Evolutionary conservation across 495 filamentous ascomycete genomes (phyloP).

Genomic region (Cryomyces antarcticus): DNA sequence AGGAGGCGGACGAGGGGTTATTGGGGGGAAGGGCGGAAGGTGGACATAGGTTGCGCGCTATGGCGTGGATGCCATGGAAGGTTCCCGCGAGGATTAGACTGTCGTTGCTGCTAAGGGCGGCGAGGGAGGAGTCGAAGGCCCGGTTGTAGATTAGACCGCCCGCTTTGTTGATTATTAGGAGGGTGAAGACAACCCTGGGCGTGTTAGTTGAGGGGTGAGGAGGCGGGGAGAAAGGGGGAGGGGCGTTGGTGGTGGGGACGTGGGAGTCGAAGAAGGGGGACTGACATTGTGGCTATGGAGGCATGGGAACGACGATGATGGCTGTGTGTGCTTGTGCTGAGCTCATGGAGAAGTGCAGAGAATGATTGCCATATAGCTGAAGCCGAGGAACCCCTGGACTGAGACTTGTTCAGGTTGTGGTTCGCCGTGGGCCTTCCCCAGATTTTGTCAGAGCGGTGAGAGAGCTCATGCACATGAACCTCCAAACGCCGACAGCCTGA

Average conservation of each 20-base stretch:
- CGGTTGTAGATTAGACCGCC: slow-evolving; percentile 91
- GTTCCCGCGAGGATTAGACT: slow-evolving; percentile 94
- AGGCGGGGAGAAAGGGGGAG: too few relatives aligned
- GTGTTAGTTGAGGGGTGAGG: neutral
- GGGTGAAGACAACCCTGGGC: slow-evolving; percentile 68
- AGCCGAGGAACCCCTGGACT: too few relatives aligned
- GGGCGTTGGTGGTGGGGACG: too few relatives aligned
- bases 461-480: too few relatives aligned
- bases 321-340: too few relatives aligned
- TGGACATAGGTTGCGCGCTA: slow-evolving; percentile 62
- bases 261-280: neutral
- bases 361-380: too few relatives aligned
- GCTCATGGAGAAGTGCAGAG: too few relatives aligned
- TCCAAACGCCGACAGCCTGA: too few relatives aligned
- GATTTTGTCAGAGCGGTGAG: too few relatives aligned
- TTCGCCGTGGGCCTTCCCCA: too few relatives aligned
- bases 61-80: slow-evolving; percentile 93
- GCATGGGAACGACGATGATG: neutral
- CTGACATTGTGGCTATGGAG: neutral
- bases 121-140: slow-evolving; percentile 64
- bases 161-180: slow-evolving; percentile 96
- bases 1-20: slow-evolving; percentile 15
- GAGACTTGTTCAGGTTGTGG: too few relatives aligned
- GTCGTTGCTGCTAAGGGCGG: slow-evolving; percentile 81
- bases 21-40: neutral